Evolutionary conservation across 768 basidiomycete genomes (phyloP), one percentile per base, ranked within the genome.

Genomic region (Panaeolus papilionaceus): DNA sequence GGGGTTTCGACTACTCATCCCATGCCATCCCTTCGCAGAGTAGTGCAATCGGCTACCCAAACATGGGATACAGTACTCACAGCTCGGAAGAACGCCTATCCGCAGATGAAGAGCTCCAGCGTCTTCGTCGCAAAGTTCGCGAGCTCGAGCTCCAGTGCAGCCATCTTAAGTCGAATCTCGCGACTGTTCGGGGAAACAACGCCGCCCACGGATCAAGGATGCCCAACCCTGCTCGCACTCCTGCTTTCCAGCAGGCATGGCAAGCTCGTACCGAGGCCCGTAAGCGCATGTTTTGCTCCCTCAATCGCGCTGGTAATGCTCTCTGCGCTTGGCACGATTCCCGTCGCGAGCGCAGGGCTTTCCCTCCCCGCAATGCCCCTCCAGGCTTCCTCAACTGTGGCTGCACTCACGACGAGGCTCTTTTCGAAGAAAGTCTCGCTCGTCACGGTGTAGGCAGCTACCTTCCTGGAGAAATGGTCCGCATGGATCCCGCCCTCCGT

Each of bases 291-390:
- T 91, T 89, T 78, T 95, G 93, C 76, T 91, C 93, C 3, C 82
- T 92, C 38, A 95, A 95, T 77, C 88, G 94, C 63, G 93, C 93
- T 0, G 94, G 94, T 38, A 95, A 95, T 71, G 93, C 93, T 1
- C 85, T 95, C 40, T 95, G 93, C 75, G 90, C 94, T 3, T 95
- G 93, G 93, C 93, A 95, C 73, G 94, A 95, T 77, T 93, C 93
- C 2, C 85, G 93, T 58, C 88, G 93, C 37, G 93, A 95, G 78
- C 89, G 94, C 38, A 86, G 94, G 9, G 83, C 84, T 0, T 88
- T 85, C 72, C 92, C 93, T 3, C 92, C 94, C 10, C 88, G 93
- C 58, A 90, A 90, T 82, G 94, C 93, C 4, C 93, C 93, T 10
- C 80, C 84, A 0, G 91, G 92, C 10, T 85, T 85, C 71, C 87